Evolutionary conservation across 805 yeast species (phyloP), one percentile per base, ranked within the genome.

Genomic region (Ogataea nakhonphanomensis): DNA sequence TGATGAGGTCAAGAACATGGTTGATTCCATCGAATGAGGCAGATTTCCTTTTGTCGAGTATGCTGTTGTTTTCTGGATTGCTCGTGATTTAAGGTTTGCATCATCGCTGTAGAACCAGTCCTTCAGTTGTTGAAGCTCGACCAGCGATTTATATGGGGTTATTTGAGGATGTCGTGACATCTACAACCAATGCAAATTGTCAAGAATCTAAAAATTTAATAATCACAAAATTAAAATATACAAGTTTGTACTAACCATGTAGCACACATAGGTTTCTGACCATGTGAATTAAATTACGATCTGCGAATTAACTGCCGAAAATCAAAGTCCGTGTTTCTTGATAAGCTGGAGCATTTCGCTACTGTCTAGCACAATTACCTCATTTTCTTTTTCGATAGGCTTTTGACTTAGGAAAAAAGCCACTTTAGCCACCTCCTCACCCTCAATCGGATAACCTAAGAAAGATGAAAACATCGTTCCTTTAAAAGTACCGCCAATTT

Each of bases 1-100:
- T 1, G 79, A 67, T n/a, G 80, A 70, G 0, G 78, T 73, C 12
- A 85, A 53, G 29, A 74, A 62, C 0, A 81, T 69, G 0, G 95
- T 85, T 30, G 78, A 61, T 50, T 83, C 91, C 24, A 86, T 68
- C 0, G 82, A 81, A 56, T 82, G 93, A 1, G 93, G 90, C 11
- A 84, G 50, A 50, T 65, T 70, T 13, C 89, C 88, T 54, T 84
- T 67, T 2, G 84, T 69, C 28, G 64, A 61, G 51, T 75, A 74
- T 1, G 80, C 76, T 39, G 71, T 63, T 4, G 81, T 80, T 46
- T 64, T 69, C 36, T 67, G 66, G 5, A 81, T 58, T 0, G 82
- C 89, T 36, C 74, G 53, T 6, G 28, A 9, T 33, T 79, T 58
- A 2, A 44, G 44, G 14, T 53, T 49, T 7, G 41, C 12, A 14